These are phyloP conservation scores for Pyropia yezoensis DNA, from an alignment of 23 red algal species.

Conservation along the genomic window DNA sequence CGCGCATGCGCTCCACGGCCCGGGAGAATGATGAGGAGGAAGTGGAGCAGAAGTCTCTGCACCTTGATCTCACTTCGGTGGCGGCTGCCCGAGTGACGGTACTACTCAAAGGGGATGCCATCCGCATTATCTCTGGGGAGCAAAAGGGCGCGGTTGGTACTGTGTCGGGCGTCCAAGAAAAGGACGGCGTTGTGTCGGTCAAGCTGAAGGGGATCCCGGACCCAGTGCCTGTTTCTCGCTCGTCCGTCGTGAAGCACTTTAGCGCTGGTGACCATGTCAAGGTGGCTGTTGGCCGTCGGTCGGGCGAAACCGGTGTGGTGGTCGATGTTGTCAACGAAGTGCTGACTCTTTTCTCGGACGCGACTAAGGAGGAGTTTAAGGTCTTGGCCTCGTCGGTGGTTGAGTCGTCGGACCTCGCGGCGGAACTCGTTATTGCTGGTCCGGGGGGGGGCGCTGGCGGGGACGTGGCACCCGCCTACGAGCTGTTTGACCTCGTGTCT, in stretches of 20 bases:
- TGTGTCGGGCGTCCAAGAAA: conserved; percentile 20
- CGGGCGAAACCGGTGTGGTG: conserved; percentile 75
- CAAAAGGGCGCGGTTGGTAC: conserved; percentile 39
- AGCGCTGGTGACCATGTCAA: conserved; percentile 66
- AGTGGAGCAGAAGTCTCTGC: conserved; percentile 6
- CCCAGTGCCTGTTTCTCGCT: conserved; percentile 27
- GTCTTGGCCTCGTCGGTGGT: conserved; percentile 45
- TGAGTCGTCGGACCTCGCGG: conserved; percentile 52
- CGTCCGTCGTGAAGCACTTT: conserved; percentile 80
- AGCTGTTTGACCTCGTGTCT: conserved; percentile 86
- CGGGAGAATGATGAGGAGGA: conserved; percentile 6
- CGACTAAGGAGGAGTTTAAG: conserved; percentile 61
- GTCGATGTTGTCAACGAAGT: conserved; percentile 69
- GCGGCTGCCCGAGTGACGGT: conserved; percentile 30
- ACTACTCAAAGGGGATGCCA: conserved; percentile 49
- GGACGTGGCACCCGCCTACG: conserved; percentile 10
- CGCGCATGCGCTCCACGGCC: conserved; percentile 14
- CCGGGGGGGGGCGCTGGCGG: background rate
- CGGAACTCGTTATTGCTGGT: conserved; percentile 12
- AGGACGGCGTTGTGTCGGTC: conserved; percentile 29
- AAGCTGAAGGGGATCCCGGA: conserved; percentile 27
- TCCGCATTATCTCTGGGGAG: conserved; percentile 39
- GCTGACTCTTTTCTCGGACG: conserved; percentile 74
- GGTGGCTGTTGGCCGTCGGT: conserved; percentile 51
- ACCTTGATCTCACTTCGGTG: conserved; percentile 40